Percentiles rank a stretch among this genome's conserved stretches.
Conservation (phyloP, 2,329 filamentous ascomycete species). For the Pyricularia sp. region DNA sequence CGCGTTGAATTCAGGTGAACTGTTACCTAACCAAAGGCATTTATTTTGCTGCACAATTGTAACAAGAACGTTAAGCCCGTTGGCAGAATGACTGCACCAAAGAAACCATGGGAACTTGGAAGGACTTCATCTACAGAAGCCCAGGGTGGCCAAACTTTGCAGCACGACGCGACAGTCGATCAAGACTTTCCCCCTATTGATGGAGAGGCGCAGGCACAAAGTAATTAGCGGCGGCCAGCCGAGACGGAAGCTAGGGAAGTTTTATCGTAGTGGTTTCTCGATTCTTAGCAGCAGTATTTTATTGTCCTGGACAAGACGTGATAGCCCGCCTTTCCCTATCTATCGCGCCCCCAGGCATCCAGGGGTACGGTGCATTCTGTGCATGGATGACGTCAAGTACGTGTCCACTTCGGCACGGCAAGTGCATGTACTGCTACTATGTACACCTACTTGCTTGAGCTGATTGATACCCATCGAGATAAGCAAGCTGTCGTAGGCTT, state of each 20-base stretch:
- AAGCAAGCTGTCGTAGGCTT: not conserved
- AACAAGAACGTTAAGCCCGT: constrained; percentile 27
- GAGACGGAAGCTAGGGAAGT: not conserved
- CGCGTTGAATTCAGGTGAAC: not conserved
- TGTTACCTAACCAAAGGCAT: not conserved
- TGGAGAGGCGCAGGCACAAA: not conserved
- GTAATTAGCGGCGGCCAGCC: not conserved
- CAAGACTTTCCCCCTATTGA: not conserved
- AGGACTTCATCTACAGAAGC: not conserved
- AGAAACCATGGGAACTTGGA: constrained; percentile 64
- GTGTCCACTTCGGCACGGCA: not conserved
- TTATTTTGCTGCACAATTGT: not conserved
- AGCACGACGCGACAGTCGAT: not conserved
- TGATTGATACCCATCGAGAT: not conserved
- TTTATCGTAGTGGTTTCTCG: not conserved
- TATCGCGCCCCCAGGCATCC: not conserved
- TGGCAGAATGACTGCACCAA: constrained; percentile 32
- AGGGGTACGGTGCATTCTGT: not conserved
- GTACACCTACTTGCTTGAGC: not conserved
- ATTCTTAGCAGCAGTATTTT: not conserved
- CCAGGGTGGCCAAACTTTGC: not conserved
- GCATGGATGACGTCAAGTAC: not conserved
- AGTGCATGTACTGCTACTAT: not conserved
- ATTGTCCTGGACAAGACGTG: not conserved
- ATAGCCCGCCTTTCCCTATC: not conserved